phyloP scores from a whole-genome alignment of 768 basidiomycete species.

The Fibroporia radiculosa region DNA sequence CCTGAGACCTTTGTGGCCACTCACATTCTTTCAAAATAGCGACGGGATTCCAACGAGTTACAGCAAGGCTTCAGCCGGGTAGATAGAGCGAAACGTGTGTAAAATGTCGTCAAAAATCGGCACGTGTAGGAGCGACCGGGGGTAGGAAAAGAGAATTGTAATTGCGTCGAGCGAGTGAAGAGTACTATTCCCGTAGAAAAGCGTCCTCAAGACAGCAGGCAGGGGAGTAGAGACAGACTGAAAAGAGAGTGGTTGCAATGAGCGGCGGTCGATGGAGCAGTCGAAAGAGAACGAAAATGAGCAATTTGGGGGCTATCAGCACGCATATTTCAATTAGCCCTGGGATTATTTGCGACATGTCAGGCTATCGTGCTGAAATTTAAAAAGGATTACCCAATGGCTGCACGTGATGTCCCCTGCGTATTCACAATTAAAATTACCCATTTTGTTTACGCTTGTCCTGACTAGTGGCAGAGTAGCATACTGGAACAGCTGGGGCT shows the following conservation, averaged over 20 bases:
- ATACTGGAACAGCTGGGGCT: no score
- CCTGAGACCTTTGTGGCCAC: neutral
- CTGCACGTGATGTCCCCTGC: no score
- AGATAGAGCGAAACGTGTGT: slow-evolving; percentile 4
- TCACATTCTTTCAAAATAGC: neutral
- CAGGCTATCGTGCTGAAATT: no score
- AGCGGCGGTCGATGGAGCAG: no score
- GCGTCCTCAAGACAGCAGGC: neutral
- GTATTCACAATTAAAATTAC: no score
- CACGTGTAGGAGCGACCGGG: slow-evolving; percentile 12
- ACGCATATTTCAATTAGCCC: no score
- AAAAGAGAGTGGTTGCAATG: neutral
- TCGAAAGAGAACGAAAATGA: no score
- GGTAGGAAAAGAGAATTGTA: slow-evolving; percentile 8
- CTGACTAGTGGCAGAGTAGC: no score
- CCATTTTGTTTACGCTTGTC: no score
- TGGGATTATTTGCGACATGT: no score
- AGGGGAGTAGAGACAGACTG: neutral
- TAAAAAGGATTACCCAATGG: no score
- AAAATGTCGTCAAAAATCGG: slow-evolving; percentile 15
- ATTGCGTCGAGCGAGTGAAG: neutral
- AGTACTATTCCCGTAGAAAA: neutral
- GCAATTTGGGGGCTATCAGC: no score
- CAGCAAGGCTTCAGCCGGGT: neutral
- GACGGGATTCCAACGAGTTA: neutral